A percentile compares a stretch with the other conserved stretches of the same genome.
Conservation (phyloP, 2,329 filamentous ascomycete species). For the Penicillium sp. region DNA sequence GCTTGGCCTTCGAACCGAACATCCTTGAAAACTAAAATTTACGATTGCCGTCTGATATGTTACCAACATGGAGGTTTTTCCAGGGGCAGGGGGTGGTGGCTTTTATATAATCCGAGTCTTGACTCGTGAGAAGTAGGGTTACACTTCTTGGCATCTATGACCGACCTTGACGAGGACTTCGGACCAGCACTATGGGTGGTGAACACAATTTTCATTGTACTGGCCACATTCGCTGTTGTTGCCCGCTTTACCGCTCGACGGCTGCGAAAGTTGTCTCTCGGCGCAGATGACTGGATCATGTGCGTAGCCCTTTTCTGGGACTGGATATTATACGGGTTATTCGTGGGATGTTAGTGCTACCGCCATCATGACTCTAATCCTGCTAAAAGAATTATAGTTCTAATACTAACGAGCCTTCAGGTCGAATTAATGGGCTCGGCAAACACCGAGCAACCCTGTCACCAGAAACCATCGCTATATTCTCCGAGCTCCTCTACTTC, state of each 20-base stretch:
- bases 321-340: constrained; percentile 1
- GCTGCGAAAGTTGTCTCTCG: background rate
- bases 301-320: constrained; percentile 1
- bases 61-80: background rate
- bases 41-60: background rate
- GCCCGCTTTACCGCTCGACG: background rate
- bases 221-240: background rate
- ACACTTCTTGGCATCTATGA: background rate
- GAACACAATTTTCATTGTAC: background rate
- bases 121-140: background rate
- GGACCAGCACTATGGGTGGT: background rate
- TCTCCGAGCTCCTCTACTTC: constrained; percentile 5
- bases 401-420: background rate
- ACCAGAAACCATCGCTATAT: background rate
- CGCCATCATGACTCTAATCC: background rate
- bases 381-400: no score
- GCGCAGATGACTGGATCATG: constrained; percentile 5
- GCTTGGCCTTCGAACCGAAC: background rate
- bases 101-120: background rate
- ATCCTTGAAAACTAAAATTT: background rate
- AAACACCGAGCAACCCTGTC: background rate
- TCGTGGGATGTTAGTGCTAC: background rate
- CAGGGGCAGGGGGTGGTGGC: no score
- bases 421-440: background rate
- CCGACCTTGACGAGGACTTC: background rate